Base-by-base conservation (phyloP, 192 early-diverging fungal species). In the Powellomyces hirtus region DNA sequence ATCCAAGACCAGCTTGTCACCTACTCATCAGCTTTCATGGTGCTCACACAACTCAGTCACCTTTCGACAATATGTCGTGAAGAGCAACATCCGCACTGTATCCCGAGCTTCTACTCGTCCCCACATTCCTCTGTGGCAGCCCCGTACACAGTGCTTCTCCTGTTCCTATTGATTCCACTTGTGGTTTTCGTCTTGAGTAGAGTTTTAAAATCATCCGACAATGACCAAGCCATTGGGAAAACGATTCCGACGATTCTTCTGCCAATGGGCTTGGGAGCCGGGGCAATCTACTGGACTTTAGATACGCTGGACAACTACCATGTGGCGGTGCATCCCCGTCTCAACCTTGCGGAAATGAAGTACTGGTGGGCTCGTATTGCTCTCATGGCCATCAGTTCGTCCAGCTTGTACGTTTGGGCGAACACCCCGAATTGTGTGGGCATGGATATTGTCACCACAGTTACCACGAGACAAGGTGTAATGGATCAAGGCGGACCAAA, bases 41-140 rank as follows among this genome's bases (percentile, higher is more conserved):
- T 76, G 5, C 81, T 90, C 18, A 80, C 90, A 38, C 78, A 81
- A 0, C 59, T 91, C 29, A 88, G 81, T 11, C 71, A 88, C 1
- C 38, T 83, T 3, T 80, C 79, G 1, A 92, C 89, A 2, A 84
- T 94, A 27, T 98, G 96, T 62, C 89, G 94, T 26, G 92, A 92
- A 62, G 96, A 98, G 61, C 92, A 96, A 77, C 76, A 85, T 5
- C 86, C 88, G 2, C 69, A 82, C 38, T 98, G 96, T 72, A 71
- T 64, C 13, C 88, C 90, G n/a, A 92, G 90, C 13, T 94, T 89
- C 80, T 90, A 95, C 62, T 84, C 85, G 5, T 71, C 85, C 2
- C 75, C 84, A n/a, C 60, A 72, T 16, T 76, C 77, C 18, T 75
- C 85, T 6, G 75, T 86, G 6, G 77, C 89, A 5, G 72, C 87